phyloP scores from a whole-genome alignment of 2,329 filamentous ascomycete species.

The Keithomyces neogunnii region DNA sequence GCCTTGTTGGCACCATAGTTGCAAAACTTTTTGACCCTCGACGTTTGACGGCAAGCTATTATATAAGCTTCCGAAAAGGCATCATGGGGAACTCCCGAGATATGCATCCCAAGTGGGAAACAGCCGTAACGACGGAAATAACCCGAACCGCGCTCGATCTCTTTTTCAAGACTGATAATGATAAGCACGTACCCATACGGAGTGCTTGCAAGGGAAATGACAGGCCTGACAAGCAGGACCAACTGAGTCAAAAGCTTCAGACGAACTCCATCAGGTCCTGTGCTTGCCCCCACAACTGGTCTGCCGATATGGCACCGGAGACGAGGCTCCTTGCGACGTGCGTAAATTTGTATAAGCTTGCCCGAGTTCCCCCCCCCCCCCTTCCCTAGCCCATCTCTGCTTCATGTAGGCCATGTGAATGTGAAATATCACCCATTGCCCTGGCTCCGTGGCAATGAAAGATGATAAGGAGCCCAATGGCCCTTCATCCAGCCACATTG shows the following conservation, averaged over 20 bases:
- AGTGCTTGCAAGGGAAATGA: neutral
- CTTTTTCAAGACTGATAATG: neutral
- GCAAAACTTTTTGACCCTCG: neutral
- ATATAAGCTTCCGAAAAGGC: too few relatives aligned
- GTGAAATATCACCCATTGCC: neutral
- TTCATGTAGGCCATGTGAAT: neutral
- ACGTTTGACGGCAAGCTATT: too few relatives aligned
- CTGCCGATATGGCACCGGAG: conserved; percentile 2
- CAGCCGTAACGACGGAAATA: neutral
- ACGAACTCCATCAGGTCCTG: neutral
- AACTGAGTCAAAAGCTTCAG: neutral
- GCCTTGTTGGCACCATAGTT: neutral
- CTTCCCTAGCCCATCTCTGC: neutral
- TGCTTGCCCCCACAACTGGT: neutral
- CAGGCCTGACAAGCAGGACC: neutral
- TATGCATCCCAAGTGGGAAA: too few relatives aligned
- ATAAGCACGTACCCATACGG: too few relatives aligned
- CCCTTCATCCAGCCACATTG: neutral
- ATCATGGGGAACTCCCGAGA: too few relatives aligned
- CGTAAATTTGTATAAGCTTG: neutral
- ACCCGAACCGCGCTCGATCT: neutral
- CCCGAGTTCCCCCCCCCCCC: neutral
- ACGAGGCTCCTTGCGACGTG: neutral
- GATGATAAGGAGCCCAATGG: neutral
- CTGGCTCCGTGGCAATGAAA: neutral